Evolutionary conservation across 163 green algal genomes (phyloP), one percentile per base, ranked within the genome.

Genomic region (Coccomyxa subellipsoidea): DNA sequence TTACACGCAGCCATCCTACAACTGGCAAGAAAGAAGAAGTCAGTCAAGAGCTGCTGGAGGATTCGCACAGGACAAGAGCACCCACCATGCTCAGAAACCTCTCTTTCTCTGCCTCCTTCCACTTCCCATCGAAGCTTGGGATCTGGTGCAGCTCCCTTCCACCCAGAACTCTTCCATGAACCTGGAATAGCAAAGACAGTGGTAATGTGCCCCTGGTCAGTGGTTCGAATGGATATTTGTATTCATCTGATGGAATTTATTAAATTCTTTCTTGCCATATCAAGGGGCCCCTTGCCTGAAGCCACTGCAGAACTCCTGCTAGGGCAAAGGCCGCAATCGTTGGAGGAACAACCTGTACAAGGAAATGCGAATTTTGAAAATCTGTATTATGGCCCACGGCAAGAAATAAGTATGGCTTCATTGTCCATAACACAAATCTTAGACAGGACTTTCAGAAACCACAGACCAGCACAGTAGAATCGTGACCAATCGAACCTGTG

Each of bases 1-100:
- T 76, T 76, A 38, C 27, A 32, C 12, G 69, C 12, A 76, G n/a
- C 12, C n/a, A 23, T 35, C 25, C n/a, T 32, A 15, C 69, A 32
- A 35, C 27, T 12, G 69, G 9, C 27, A 32, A 36, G 31, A 23
- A 36, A 35, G 27, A 76, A 9, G 8, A 23, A 8, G 23, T 35
- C 69, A 76, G 69, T 35, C 15, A 76, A 9, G 15, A 38, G 12
- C 27, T n/a, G n/a, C n/a, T n/a, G n/a, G n/a, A n/a, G n/a, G n/a
- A n/a, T n/a, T n/a, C n/a, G n/a, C n/a, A n/a, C n/a, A n/a, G n/a
- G n/a, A n/a, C n/a, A n/a, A n/a, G n/a, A n/a, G n/a, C n/a, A n/a
- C n/a, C n/a, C 29, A 80, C 75, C 75, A 80, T 59, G 6, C 34
- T 80, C 7, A 69, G 75, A 10, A 80, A 39, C 6, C 75, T 35